These are phyloP conservation scores for Saturnispora sanitii DNA, from an alignment of 805 yeast species.

Conservation along the genomic window DNA sequence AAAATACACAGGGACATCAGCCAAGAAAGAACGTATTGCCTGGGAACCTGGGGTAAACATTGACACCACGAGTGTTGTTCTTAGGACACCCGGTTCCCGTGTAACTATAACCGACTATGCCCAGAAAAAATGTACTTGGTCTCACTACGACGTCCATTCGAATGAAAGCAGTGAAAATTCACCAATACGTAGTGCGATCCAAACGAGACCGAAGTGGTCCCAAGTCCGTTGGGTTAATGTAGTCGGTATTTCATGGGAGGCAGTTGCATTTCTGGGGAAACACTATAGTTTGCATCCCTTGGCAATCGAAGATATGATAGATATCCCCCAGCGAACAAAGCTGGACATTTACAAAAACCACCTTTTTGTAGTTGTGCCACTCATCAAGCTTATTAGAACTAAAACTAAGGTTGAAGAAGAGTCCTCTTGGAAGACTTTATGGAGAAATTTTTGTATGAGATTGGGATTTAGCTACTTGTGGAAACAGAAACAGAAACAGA, in stretches of 20 bases:
- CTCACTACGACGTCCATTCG: slow-evolving; percentile 32
- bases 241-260: slow-evolving; percentile 55
- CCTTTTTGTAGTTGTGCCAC: slow-evolving; percentile 45
- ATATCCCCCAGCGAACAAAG: slow-evolving; percentile 52
- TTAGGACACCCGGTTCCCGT: slow-evolving; percentile 43
- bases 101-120: slow-evolving; percentile 46
- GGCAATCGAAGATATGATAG: slow-evolving; percentile 54
- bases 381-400: slow-evolving; percentile 35
- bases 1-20: slow-evolving; percentile 29
- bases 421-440: slow-evolving; percentile 1
- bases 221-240: slow-evolving; percentile 48
- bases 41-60: slow-evolving; percentile 56
- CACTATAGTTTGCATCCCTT: slow-evolving; percentile 41
- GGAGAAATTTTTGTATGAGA: slow-evolving; percentile 1
- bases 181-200: slow-evolving; percentile 28
- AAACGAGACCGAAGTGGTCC: slow-evolving; percentile 36
- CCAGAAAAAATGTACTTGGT: slow-evolving; percentile 33
- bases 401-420: slow-evolving; percentile 10
- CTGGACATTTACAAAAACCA: slow-evolving; percentile 43
- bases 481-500: no score
- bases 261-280: slow-evolving; percentile 37
- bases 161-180: slow-evolving; percentile 15
- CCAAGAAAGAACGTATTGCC: slow-evolving; percentile 34
- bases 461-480: no score
- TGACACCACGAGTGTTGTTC: slow-evolving; percentile 38